phyloP scores from a whole-genome alignment of 768 basidiomycete genomes.

The Agrocybe pediades region DNA sequence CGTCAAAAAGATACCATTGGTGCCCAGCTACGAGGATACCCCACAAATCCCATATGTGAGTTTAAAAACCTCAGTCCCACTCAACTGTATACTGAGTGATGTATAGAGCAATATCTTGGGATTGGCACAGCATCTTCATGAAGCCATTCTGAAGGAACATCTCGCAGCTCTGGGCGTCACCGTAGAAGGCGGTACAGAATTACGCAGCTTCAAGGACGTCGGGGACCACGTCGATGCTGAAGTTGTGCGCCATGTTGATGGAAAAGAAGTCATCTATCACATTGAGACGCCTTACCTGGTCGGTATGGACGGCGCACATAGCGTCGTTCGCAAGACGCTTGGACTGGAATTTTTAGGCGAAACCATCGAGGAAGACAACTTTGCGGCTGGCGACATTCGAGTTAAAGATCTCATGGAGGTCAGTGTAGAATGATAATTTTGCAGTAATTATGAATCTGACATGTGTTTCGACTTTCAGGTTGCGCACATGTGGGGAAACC shows the following conservation, averaged over 20 bases:
- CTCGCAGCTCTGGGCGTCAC: slow-evolving; percentile 30
- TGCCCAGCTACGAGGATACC: slow-evolving; percentile 24
- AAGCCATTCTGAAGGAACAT: slow-evolving; percentile 34
- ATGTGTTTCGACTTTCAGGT: slow-evolving; percentile 25
- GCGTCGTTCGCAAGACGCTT: slow-evolving; percentile 39
- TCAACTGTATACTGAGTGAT: neutral
- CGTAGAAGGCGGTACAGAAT: slow-evolving; percentile 47
- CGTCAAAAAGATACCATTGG: slow-evolving; percentile 26
- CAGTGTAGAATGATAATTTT: slow-evolving; percentile 4
- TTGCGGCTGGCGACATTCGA: slow-evolving; percentile 43
- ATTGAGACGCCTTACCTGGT: slow-evolving; percentile 37
- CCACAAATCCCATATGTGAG: slow-evolving; percentile 32
- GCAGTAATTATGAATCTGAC: neutral
- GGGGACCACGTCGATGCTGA: slow-evolving; percentile 36
- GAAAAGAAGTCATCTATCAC: slow-evolving; percentile 24
- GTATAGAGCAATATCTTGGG: slow-evolving; percentile 29
- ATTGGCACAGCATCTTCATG: slow-evolving; percentile 35
- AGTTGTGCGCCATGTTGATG: slow-evolving; percentile 26
- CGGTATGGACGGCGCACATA: slow-evolving; percentile 45
- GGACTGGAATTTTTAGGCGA: slow-evolving; percentile 43
- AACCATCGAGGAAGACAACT: slow-evolving; percentile 31
- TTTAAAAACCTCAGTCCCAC: neutral
- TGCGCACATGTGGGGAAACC: slow-evolving; percentile 49
- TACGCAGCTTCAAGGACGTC: slow-evolving; percentile 41
- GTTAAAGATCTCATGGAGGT: slow-evolving; percentile 38